phyloP scores from a whole-genome alignment of 441 rosid species.

The Gossypium armourianum region DNA sequence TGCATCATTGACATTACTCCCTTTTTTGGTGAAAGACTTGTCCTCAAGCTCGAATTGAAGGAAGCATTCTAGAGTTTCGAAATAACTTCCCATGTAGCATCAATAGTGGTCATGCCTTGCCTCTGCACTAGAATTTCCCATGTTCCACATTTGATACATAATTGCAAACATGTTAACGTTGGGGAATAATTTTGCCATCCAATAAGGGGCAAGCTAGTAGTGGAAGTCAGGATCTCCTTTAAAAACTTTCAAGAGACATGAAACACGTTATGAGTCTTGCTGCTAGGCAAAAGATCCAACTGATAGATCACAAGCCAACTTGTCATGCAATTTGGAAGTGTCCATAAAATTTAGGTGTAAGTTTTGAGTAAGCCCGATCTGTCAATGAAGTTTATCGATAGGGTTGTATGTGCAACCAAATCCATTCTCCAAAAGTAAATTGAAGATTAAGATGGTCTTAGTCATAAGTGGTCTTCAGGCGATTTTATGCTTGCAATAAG shows the following conservation, averaged over 20 bases:
- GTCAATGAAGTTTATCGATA: neutral
- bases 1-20: neutral
- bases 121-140: neutral
- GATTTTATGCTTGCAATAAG: neutral
- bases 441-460: neutral
- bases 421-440: neutral
- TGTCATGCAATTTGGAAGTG: neutral
- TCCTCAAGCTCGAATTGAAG: neutral
- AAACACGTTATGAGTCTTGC: neutral
- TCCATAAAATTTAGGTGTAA: neutral
- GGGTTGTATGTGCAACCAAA: neutral
- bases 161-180: neutral
- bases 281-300: neutral
- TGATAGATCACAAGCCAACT: neutral
- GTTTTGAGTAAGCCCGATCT: neutral
- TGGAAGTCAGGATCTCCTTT: neutral
- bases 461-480: neutral
- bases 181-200: neutral
- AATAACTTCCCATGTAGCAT: neutral
- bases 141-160: neutral
- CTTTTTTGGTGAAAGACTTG: neutral
- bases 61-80: too few relatives aligned
- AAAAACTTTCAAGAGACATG: neutral
- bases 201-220: neutral
- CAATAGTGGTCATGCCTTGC: neutral